phyloP scores from a whole-genome alignment of 805 yeast genomes.

The Pichia scutulata region DNA sequence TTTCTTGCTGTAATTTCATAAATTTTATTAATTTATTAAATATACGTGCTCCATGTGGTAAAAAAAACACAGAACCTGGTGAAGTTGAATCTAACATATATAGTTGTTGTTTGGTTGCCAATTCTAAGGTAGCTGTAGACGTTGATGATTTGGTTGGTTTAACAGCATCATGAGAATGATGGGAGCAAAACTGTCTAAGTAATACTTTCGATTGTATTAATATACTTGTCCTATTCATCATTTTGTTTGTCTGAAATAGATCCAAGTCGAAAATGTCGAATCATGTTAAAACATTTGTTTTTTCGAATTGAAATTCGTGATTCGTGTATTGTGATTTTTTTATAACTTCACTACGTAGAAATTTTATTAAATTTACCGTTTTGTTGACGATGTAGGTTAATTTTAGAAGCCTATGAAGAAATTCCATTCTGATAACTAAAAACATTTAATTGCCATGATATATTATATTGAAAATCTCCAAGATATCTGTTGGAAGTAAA shows the following conservation, averaged over 20 bases:
- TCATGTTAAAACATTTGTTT: background rate
- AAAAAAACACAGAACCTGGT: slow-evolving; percentile 87
- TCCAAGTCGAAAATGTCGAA: too few relatives aligned
- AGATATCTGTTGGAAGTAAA: too few relatives aligned
- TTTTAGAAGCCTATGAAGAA: too few relatives aligned
- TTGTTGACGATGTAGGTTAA: too few relatives aligned
- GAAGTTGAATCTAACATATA: slow-evolving; percentile 74
- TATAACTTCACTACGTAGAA: too few relatives aligned
- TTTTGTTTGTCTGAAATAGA: background rate
- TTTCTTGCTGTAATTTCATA: slow-evolving; percentile 77
- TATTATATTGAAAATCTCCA: too few relatives aligned
- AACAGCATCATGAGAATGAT: slow-evolving; percentile 15
- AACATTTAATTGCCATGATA: too few relatives aligned
- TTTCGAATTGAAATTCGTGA: background rate
- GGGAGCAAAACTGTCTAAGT: slow-evolving; percentile 3
- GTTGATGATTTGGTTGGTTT: slow-evolving; percentile 12
- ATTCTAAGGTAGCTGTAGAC: slow-evolving; percentile 30
- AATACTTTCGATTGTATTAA: background rate
- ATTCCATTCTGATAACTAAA: too few relatives aligned
- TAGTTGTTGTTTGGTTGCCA: slow-evolving; percentile 63
- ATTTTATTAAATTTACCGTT: too few relatives aligned
- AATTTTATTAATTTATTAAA: slow-evolving; percentile 72
- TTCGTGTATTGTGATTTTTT: too few relatives aligned
- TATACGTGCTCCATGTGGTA: slow-evolving; percentile 87
- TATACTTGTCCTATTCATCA: background rate